Percentiles rank a stretch among this genome's conserved stretches.
These are phyloP conservation scores for Thielaviopsis punctulata DNA, from an alignment of 2,329 filamentous ascomycete genomes.

Conservation along the genomic window DNA sequence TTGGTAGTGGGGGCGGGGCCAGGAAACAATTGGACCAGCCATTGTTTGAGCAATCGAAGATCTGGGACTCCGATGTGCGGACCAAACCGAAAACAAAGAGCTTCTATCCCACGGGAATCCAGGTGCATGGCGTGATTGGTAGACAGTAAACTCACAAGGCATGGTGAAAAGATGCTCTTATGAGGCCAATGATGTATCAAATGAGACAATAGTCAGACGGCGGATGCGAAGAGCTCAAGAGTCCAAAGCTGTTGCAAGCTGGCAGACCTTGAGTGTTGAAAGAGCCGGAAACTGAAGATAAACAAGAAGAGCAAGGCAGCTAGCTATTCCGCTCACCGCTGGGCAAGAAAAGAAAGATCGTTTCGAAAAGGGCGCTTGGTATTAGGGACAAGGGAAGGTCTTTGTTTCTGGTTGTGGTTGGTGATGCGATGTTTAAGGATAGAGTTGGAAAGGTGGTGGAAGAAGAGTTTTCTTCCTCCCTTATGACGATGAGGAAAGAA, in stretches of 20 bases:
- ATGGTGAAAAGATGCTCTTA: slow-evolving; percentile 13
- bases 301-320: neutral
- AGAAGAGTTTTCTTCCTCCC: no score
- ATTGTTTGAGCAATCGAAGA: neutral
- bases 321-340: neutral
- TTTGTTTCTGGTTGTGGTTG: no score
- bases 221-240: neutral
- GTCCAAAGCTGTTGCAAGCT: neutral
- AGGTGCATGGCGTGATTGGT: neutral
- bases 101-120: neutral
- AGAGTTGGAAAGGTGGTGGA: neutral
- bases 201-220: neutral
- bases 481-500: neutral
- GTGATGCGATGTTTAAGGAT: neutral
- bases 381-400: no score
- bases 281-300: neutral
- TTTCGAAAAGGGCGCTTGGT: no score
- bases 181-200: neutral
- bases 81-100: slow-evolving; percentile 5
- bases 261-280: neutral
- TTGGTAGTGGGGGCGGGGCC: neutral
- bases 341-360: no score
- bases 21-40: neutral
- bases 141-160: slow-evolving; percentile 21
- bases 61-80: neutral